Conservation (phyloP, 176 grass and related monocot genomes). For the Phyllostachys edulis region DNA sequence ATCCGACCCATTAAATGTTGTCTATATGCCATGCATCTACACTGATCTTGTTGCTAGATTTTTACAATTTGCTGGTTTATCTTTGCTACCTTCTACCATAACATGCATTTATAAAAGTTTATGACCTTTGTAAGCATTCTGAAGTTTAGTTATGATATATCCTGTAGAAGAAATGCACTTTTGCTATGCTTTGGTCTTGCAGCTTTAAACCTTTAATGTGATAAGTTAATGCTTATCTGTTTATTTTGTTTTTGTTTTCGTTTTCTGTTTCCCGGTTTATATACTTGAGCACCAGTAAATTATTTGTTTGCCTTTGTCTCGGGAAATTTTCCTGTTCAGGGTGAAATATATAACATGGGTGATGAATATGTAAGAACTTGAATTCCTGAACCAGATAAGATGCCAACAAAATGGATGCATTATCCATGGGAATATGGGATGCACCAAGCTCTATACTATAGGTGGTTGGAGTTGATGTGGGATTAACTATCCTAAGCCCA, state of each 20-base stretch:
- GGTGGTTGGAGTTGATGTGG: conserved; percentile 36
- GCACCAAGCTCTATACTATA: conserved; percentile 38
- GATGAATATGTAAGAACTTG: conserved; percentile 44
- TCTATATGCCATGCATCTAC: neutral
- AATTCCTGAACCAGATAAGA: conserved; percentile 35
- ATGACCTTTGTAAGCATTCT: neutral
- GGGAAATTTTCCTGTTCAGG: neutral
- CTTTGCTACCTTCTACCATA: neutral
- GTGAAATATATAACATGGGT: conserved; percentile 36
- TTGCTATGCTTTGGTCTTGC: neutral
- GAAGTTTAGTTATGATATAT: neutral
- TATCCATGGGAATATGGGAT: conserved; percentile 38
- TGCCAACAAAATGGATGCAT: conserved; percentile 51
- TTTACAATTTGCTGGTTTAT: neutral
- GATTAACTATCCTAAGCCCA: conserved; percentile 39
- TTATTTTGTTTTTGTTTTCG: neutral
- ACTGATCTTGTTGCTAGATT: neutral
- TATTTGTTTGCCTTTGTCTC: neutral
- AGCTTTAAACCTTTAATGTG: neutral
- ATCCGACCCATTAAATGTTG: neutral
- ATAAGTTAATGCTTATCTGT: neutral
- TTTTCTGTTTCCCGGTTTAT: neutral
- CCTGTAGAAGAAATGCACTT: neutral
- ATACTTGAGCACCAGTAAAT: neutral
- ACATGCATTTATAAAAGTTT: neutral